Base-by-base conservation (phyloP, 1,139 yeast species). In the Debaryomyces singareniensis region DNA sequence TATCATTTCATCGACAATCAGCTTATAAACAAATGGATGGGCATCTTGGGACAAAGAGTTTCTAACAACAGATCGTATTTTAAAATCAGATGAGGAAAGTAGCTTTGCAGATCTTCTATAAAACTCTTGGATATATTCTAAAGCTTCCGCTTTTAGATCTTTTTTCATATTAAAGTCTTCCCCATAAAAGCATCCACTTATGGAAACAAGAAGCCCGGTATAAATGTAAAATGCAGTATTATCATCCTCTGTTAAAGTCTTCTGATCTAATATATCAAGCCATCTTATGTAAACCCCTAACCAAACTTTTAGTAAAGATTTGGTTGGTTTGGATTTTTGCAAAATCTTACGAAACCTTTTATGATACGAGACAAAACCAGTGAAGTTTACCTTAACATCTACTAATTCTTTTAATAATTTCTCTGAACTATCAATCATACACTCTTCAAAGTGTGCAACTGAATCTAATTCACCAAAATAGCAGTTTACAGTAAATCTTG, bases 351-450 rank as follows among this genome's bases (percentile, higher is more conserved):
- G 69, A 34, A 83, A 58, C 35, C 78, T 70, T 47, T 83, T 82
- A 47, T 84, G 91, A 20, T 81, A 65, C 0, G 93, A 87, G 12
- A 82, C 83, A 18, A 79, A 71, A 12, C 94, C 91, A 1, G 89
- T 78, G 30, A 81, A 76, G 3, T 78, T 74, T 20, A 70, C 61
- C 21, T 61, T 71, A 37, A 80, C 87, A n/a, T 71, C 55, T 6
- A 76, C 56, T 32, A 81, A 62, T 6, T 61, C 53, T 24, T 52
- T 47, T 32, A 75, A 72, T 5, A 84, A 67, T 3, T 65, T 72
- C 0, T 61, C 32, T 26, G 65, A 40, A 34, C 57, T 52, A n/a
- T 53, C 49, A 15, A 34, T 32, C 15, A 38, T 32, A 24, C 40
- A 35, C 7, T 16, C 16, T 10, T 29, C 33, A 2, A 30, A 27